These are phyloP conservation scores for Quercus dentata DNA, from an alignment of 306 rosid species.

Conservation along the genomic window DNA sequence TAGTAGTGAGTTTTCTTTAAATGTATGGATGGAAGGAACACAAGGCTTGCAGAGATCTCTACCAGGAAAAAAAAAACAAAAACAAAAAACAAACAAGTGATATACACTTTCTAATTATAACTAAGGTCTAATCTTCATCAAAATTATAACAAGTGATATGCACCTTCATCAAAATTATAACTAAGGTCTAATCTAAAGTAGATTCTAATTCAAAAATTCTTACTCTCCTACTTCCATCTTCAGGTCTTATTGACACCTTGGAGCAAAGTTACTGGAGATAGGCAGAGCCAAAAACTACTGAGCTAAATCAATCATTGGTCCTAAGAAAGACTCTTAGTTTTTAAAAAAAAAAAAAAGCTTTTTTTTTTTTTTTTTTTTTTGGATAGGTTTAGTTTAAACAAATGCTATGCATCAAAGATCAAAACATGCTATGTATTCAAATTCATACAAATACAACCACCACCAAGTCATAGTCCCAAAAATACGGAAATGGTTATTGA, in stretches of 20 bases:
- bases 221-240: background rate
- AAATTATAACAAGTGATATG: background rate
- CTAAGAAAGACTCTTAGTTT: background rate
- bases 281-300: background rate
- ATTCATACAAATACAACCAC: no score
- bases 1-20: background rate
- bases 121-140: background rate
- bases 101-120: background rate
- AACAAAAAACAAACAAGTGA: no score
- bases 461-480: no score
- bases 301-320: background rate
- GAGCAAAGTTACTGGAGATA: background rate
- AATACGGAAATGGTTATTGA: no score
- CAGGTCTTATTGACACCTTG: background rate
- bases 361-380: no score
- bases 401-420: background rate
- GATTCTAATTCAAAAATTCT: background rate
- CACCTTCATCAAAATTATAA: background rate
- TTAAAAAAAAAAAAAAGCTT: background rate
- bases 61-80: background rate
- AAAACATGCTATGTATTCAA: background rate
- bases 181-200: background rate
- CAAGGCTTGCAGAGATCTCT: background rate
- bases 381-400: no score
- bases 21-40: background rate